Base-by-base conservation (phyloP, 2,329 filamentous ascomycete genomes). In the Pseudonectria foliicola region DNA sequence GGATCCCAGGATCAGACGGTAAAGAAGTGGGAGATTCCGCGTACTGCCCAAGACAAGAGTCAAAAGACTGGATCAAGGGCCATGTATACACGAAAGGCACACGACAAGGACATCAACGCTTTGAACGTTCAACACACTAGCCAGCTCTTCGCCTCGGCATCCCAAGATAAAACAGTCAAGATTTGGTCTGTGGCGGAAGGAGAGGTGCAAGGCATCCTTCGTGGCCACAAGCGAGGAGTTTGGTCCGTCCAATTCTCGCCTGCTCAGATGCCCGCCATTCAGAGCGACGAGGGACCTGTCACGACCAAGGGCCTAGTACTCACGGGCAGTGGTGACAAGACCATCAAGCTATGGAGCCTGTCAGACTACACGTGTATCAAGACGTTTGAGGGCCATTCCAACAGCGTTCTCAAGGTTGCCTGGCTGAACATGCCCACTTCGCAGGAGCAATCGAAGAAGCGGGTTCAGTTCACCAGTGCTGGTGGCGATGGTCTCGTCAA, bases 101-200 rank as follows among this genome's bases (percentile, higher is more conserved):
- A 98, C 61, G 92, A 98, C 55, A 98, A 98, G 58, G 92, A 98
- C 48, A 98, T 98, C 62, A 98, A 98, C 52, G 88, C 92, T 3
- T 75, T 98, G 33, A 87, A 93, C 45, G 72, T 92, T 10, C 85
- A 88, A 44, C 73, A 79, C 14, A 71, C 75, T 2, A 77, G 77
- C 4, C 76, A 80, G n/a, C 64, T 95, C 1, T 96, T 98, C 54
- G 93, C 90, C 3, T 95, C 92, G 1, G 90, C 92, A 21, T 96
- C 90, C 5, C 92, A 98, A 62, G 92, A 98, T 59, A 85, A 88
- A 47, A 93, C 87, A 0, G 88, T 96, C 47, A 98, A 96, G 65
- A 92, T 98, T 39, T 98, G 90, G 84, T 92, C 89, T 7, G 73
- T 82, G 6, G 82, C 89, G 46, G 85, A 92, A 56, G 89, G 93